Conservation (phyloP, 768 basidiomycete genomes). For the Candolleomyces aberdarensis region DNA sequence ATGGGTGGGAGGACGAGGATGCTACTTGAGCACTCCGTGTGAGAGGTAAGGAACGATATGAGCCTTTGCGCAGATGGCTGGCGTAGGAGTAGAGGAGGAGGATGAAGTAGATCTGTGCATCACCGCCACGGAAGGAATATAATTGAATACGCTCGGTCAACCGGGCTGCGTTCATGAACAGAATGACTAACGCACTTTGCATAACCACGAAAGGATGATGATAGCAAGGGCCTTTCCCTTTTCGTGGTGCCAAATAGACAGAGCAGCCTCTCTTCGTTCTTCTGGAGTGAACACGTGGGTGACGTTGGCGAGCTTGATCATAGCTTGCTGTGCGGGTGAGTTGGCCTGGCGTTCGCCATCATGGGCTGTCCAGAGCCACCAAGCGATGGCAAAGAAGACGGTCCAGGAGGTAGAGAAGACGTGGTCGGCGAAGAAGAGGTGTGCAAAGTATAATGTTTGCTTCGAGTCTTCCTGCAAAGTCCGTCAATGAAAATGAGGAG, state of each 20-base stretch:
- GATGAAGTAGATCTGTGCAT: constrained; percentile 84
- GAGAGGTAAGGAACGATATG: constrained; percentile 78
- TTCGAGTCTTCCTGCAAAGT: constrained; percentile 77
- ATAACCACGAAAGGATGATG: constrained; percentile 79
- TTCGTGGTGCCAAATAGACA: constrained; percentile 86
- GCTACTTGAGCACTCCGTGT: constrained; percentile 39
- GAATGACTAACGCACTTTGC: constrained; percentile 60
- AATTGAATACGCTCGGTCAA: constrained; percentile 6
- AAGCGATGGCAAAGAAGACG: constrained; percentile 82
- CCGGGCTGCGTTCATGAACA: not conserved
- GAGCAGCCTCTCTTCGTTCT: constrained; percentile 70
- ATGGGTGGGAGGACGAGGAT: constrained; percentile 24
- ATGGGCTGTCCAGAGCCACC: constrained; percentile 92
- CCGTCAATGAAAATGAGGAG: constrained; percentile 4
- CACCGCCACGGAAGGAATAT: not conserved
- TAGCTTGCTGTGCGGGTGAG: constrained; percentile 83
- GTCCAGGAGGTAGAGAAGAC: constrained; percentile 88
- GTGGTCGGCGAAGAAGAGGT: constrained; percentile 91
- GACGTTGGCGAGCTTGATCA: constrained; percentile 62
- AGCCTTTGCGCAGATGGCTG: constrained; percentile 85
- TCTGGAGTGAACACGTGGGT: constrained; percentile 56
- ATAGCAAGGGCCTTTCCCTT: constrained; percentile 77
- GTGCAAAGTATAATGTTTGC: constrained; percentile 84
- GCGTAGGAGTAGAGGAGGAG: constrained; percentile 91
- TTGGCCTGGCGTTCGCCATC: constrained; percentile 80